These are phyloP conservation scores for Fonsecaea monophora DNA, from an alignment of 2,329 filamentous ascomycete genomes.

Conservation along the genomic window DNA sequence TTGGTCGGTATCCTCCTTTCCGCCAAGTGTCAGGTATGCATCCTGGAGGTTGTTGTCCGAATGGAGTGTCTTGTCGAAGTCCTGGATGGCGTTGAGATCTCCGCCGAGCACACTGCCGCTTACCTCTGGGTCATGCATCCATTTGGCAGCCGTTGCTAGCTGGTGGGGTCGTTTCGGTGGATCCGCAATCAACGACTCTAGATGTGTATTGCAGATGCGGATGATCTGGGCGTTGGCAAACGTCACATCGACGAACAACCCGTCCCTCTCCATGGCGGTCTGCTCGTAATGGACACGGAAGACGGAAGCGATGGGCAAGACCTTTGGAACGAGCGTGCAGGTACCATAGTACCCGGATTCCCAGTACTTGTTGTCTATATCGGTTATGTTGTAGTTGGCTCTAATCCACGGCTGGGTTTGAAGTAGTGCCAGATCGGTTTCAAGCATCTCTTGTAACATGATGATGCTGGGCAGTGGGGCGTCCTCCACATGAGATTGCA, in stretches of 20 bases:
- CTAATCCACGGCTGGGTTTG: conserved; percentile 56
- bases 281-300: conserved; percentile 61
- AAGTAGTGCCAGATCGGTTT: conserved; percentile 55
- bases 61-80: conserved; percentile 59
- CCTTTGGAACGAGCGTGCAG: conserved; percentile 58
- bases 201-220: conserved; percentile 63
- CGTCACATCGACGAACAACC: conserved; percentile 60
- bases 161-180: conserved; percentile 60
- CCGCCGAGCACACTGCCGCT: conserved; percentile 57
- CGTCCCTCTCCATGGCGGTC: conserved; percentile 61
- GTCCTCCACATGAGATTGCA: conserved; percentile 44
- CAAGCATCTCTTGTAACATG: conserved; percentile 62
- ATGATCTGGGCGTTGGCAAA: conserved; percentile 44
- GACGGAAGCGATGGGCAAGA: conserved; percentile 52
- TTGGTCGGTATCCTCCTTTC: conserved; percentile 57
- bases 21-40: conserved; percentile 60
- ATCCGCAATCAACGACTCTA: conserved; percentile 60
- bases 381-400: conserved; percentile 57
- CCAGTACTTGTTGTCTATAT: conserved; percentile 56
- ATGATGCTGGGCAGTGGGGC: conserved; percentile 48
- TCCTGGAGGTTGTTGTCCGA: conserved; percentile 59
- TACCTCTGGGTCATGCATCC: conserved; percentile 48
- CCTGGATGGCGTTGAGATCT: conserved; percentile 65
- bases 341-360: conserved; percentile 59
- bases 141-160: conserved; percentile 52